phyloP scores from a whole-genome alignment of 805 yeast genomes.

The Ogataea nitratoaversa region DNA sequence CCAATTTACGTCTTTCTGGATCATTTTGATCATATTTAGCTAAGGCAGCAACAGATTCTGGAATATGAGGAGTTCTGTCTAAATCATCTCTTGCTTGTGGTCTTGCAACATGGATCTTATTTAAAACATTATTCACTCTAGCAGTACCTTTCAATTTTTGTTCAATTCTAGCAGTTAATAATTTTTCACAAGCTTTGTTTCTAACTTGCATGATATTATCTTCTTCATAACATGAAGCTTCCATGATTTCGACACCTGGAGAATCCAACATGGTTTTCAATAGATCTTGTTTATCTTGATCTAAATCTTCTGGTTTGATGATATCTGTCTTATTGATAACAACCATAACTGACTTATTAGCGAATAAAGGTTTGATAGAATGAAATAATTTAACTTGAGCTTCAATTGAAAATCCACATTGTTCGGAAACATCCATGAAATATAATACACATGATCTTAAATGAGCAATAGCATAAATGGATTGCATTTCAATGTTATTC shows the following conservation, averaged over 20 bases:
- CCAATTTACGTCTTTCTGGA: slow-evolving; percentile 76
- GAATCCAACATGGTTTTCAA: slow-evolving; percentile 59
- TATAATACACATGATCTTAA: slow-evolving; percentile 93
- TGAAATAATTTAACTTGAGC: slow-evolving; percentile 97
- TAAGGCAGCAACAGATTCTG: slow-evolving; percentile 61
- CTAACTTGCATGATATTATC: slow-evolving; percentile 94
- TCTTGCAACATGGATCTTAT: slow-evolving; percentile 90
- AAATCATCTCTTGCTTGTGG: slow-evolving; percentile 88
- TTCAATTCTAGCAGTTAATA: slow-evolving; percentile 92
- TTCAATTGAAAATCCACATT: slow-evolving; percentile 97
- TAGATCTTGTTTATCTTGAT: slow-evolving; percentile 66
- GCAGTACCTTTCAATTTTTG: slow-evolving; percentile 92
- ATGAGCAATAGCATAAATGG: slow-evolving; percentile 97
- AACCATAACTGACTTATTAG: slow-evolving; percentile 93
- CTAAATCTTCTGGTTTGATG: slow-evolving; percentile 78
- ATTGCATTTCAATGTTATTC: slow-evolving; percentile 99
- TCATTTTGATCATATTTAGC: slow-evolving; percentile 73
- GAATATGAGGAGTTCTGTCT: slow-evolving; percentile 75
- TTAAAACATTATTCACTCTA: slow-evolving; percentile 81
- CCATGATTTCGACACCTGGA: slow-evolving; percentile 88
- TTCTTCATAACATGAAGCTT: slow-evolving; percentile 89
- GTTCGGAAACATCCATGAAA: slow-evolving; percentile 98
- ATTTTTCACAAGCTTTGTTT: slow-evolving; percentile 95
- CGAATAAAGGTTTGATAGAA: slow-evolving; percentile 94
- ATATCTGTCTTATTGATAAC: slow-evolving; percentile 95